Percentiles rank a stretch among this genome's conserved stretches.
These are phyloP conservation scores for Phycomyces blakesleeanus DNA, from an alignment of 192 early-diverging fungal genomes.

Conservation along the genomic window DNA sequence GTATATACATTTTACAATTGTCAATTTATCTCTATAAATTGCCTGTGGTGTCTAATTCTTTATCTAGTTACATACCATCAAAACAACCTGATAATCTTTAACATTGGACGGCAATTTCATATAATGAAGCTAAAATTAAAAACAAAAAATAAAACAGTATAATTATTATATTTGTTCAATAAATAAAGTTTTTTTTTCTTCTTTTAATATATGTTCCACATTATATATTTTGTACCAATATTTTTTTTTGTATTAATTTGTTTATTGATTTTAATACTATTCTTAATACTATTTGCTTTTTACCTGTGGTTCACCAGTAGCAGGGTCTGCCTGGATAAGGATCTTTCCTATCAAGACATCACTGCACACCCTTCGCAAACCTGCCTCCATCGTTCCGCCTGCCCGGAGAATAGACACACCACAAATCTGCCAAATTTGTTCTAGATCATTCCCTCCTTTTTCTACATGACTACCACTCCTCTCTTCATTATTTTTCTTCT, in stretches of 20 bases:
- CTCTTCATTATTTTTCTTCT: too few species aligned
- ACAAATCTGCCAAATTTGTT: slow-evolving; percentile 43
- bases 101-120: slow-evolving; percentile 74
- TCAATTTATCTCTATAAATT: not conserved
- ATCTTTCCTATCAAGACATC: slow-evolving; percentile 87
- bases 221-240: too few species aligned
- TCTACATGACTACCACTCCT: too few species aligned
- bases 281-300: too few species aligned
- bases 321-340: slow-evolving; percentile 78
- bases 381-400: slow-evolving; percentile 89
- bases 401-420: slow-evolving; percentile 84
- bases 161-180: too few species aligned
- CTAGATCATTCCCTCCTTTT: not conserved
- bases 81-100: slow-evolving; percentile 55
- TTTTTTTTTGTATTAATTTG: too few species aligned
- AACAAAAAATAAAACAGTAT: too few species aligned
- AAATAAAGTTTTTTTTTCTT: too few species aligned
- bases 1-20: not conserved
- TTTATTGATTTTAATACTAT: too few species aligned
- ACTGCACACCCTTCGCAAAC: slow-evolving; percentile 73
- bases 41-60: too few species aligned
- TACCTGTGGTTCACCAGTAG: slow-evolving; percentile 74
- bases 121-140: slow-evolving; percentile 76
- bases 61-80: slow-evolving; percentile 47
- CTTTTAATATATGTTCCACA: too few species aligned